A percentile compares a stretch with the other conserved stretches of the same genome.
phyloP scores from a whole-genome alignment of 164 flowering plant genomes.

The Tetrastigma voinierianum region DNA sequence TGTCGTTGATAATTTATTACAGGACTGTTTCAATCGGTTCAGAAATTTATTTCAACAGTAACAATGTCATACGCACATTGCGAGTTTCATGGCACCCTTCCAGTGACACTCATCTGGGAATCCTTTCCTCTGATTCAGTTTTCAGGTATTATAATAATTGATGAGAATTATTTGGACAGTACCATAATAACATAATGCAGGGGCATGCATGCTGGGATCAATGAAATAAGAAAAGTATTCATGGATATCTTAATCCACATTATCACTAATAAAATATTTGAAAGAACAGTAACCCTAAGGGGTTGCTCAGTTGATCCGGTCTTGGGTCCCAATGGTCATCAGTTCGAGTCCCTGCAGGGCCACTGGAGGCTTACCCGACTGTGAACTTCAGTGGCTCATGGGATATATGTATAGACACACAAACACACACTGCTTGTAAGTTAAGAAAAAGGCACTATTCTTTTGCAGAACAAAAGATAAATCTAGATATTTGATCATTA shows the following conservation, averaged over 20 bases:
- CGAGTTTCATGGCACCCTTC: slow-evolving; percentile 81
- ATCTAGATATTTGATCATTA: too few relatives aligned
- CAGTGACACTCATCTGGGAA: slow-evolving; percentile 77
- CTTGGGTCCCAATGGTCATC: too few relatives aligned
- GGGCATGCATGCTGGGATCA: not conserved
- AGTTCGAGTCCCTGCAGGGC: too few relatives aligned
- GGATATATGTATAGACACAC: too few relatives aligned
- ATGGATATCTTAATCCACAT: not conserved
- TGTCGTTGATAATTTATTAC: slow-evolving; percentile 7
- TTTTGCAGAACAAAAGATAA: too few relatives aligned
- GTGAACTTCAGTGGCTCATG: too few relatives aligned
- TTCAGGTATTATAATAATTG: slow-evolving; percentile 59
- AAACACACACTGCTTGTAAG: not conserved
- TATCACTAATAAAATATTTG: not conserved
- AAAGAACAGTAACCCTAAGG: not conserved
- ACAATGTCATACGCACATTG: slow-evolving; percentile 44
- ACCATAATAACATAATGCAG: not conserved
- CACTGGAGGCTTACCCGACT: too few relatives aligned
- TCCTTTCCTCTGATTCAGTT: slow-evolving; percentile 91
- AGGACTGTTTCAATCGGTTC: slow-evolving; percentile 77
- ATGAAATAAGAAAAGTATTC: not conserved
- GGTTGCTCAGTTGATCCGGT: too few relatives aligned
- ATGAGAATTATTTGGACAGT: not conserved
- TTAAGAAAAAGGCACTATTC: too few relatives aligned
- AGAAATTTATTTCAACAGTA: slow-evolving; percentile 41